Conservation (phyloP, 169 alveolate genomes). For the Ichthyophthirius multifiliis region DNA sequence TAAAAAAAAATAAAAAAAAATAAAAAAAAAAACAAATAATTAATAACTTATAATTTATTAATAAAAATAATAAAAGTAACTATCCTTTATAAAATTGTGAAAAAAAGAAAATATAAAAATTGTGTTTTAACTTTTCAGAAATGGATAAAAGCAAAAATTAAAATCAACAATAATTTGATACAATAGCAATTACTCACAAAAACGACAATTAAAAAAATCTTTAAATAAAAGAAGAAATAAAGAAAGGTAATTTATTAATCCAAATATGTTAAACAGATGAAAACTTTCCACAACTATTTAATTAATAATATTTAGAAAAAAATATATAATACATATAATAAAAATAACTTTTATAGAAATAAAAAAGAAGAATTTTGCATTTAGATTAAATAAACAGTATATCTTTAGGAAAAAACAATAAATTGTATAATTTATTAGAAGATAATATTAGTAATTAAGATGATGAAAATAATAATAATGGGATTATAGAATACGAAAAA, state of each 20-base stretch:
- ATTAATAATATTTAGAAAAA: neutral
- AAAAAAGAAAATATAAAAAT: too few species aligned
- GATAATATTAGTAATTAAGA: neutral
- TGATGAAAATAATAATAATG: neutral
- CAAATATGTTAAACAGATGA: conserved; percentile 9
- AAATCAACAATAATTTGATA: too few species aligned
- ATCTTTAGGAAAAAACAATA: neutral
- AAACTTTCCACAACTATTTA: conserved; percentile 3
- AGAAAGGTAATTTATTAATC: neutral
- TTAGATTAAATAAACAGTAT: neutral
- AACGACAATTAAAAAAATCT: neutral
- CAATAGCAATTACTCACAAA: too few species aligned
- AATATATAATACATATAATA: neutral
- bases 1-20: too few species aligned
- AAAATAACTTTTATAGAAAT: neutral
- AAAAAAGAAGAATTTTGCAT: neutral
- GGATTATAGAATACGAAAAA: conserved; percentile 5
- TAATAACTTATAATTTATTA: too few species aligned
- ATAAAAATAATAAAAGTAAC: too few species aligned
- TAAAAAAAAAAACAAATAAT: too few species aligned
- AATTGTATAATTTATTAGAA: neutral
- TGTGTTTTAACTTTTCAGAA: too few species aligned
- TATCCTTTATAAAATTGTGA: too few species aligned
- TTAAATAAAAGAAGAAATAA: neutral
- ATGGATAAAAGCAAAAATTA: too few species aligned